Conservation (phyloP, 2,329 filamentous ascomycete genomes). For the Iodosphaeria phyllophila region DNA sequence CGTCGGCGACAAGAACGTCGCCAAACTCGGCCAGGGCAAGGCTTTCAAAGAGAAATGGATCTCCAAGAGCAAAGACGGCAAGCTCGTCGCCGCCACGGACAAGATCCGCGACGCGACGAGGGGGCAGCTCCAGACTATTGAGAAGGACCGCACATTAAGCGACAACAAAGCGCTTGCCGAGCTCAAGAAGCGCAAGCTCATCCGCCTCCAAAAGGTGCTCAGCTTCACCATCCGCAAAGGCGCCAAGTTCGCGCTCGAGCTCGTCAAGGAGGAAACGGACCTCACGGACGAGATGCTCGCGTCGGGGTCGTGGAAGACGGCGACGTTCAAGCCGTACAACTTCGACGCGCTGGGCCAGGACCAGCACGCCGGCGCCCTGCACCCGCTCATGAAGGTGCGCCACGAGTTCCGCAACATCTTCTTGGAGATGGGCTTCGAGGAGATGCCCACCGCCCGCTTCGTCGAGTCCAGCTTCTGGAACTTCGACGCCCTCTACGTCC, state of each 20-base stretch:
- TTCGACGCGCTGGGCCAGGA: slow-evolving; percentile 36
- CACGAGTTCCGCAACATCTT: slow-evolving; percentile 95
- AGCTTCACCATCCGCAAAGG: slow-evolving; percentile 74
- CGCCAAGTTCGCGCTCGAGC: slow-evolving; percentile 70
- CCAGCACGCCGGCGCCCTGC: slow-evolving; percentile 41
- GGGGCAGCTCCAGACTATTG: slow-evolving; percentile 55
- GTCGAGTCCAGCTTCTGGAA: slow-evolving; percentile 99
- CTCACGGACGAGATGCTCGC: slow-evolving; percentile 84
- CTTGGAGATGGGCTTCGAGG: slow-evolving; percentile 97
- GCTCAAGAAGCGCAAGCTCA: slow-evolving; percentile 79
- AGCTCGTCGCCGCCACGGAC: slow-evolving; percentile 22
- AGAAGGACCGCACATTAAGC: slow-evolving; percentile 46
- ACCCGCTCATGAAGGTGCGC: slow-evolving; percentile 80
- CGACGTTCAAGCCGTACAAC: slow-evolving; percentile 61
- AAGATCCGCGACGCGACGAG: slow-evolving; percentile 59
- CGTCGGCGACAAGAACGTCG: slow-evolving; percentile 54
- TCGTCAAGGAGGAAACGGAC: slow-evolving; percentile 87
- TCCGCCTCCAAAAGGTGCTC: slow-evolving; percentile 68
- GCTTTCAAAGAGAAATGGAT: slow-evolving; percentile 75
- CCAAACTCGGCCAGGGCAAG: slow-evolving; percentile 82
- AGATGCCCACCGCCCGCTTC: slow-evolving; percentile 89
- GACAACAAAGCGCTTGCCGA: slow-evolving; percentile 66
- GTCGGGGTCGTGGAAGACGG: slow-evolving; percentile 79
- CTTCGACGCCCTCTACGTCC: slow-evolving; percentile 91
- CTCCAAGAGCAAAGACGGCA: slow-evolving; percentile 36